phyloP scores from a whole-genome alignment of 202 grass and related monocot genomes.

The Schoenoplectus tabernaemontani region DNA sequence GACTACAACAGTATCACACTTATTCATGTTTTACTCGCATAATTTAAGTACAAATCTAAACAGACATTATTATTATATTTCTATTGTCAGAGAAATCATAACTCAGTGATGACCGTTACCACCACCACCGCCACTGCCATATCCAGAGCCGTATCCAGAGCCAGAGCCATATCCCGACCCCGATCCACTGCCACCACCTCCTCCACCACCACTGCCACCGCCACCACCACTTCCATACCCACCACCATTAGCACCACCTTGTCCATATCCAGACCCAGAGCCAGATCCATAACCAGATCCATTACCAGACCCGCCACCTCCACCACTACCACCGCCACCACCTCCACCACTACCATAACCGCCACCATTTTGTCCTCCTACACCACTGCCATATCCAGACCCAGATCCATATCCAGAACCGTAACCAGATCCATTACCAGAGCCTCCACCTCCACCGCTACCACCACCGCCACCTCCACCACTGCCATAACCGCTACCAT shows the following conservation, averaged over 20 bases:
- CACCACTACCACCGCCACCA: not conserved
- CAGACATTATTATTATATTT: too few species aligned
- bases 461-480: slow-evolving; percentile 16
- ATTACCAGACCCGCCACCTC: slow-evolving; percentile 8
- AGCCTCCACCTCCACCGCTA: not conserved
- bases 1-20: not conserved
- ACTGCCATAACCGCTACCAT: not conserved
- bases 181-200: too few species aligned
- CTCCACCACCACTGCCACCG: too few species aligned
- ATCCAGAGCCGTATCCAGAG: too few species aligned
- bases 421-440: slow-evolving; percentile 12
- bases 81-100: too few species aligned
- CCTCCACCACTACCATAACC: not conserved
- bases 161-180: too few species aligned
- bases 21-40: not conserved
- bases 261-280: too few species aligned
- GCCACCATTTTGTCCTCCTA: not conserved
- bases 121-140: too few species aligned
- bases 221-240: too few species aligned
- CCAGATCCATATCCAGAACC: slow-evolving; percentile 14
- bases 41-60: not conserved
- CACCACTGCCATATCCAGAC: slow-evolving; percentile 7
- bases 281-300: slow-evolving; percentile 9
- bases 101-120: slow-evolving; percentile 8
- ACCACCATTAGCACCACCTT: too few species aligned